Percentiles rank a stretch among this genome's conserved stretches.
These are phyloP conservation scores for Zygotorulaspora danielsina DNA, from an alignment of 805 yeast species.

Conservation along the genomic window DNA sequence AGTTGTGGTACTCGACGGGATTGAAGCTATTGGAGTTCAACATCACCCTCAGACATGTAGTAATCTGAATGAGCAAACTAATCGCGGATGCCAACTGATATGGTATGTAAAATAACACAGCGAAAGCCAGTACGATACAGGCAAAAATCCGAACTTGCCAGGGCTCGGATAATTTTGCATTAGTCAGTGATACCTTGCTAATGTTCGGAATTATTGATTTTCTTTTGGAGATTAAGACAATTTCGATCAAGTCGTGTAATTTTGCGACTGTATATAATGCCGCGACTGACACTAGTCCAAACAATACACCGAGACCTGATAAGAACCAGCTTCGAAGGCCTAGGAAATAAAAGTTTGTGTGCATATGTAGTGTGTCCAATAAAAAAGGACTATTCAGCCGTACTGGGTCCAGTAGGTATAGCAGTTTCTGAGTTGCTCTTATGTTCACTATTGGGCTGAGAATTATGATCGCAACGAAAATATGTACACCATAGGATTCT, in stretches of 20 bases:
- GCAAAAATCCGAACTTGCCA: constrained; percentile 22
- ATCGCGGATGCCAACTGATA: constrained; percentile 74
- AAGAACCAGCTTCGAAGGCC: constrained; percentile 58
- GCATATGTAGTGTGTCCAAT: constrained; percentile 36
- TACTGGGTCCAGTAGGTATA: constrained; percentile 51
- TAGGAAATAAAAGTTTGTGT: constrained; percentile 55
- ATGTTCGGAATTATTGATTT: neutral
- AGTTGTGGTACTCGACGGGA: constrained; percentile 26
- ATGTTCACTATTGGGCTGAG: constrained; percentile 38
- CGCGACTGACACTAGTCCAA: constrained; percentile 35
- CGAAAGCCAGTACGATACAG: constrained; percentile 37
- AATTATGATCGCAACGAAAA: constrained; percentile 30
- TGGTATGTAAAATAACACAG: constrained; percentile 64
- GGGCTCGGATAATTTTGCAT: neutral
- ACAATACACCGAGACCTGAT: constrained; percentile 57
- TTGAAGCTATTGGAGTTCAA: constrained; percentile 6
- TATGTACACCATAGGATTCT: constrained; percentile 27
- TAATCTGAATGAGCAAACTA: constrained; percentile 52
- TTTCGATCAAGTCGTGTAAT: constrained; percentile 6
- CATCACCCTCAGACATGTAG: constrained; percentile 44
- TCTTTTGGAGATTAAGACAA: neutral
- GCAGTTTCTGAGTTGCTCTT: constrained; percentile 36
- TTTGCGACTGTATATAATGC: constrained; percentile 11
- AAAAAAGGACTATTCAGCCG: constrained; percentile 45
- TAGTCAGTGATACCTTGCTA: neutral